These are phyloP conservation scores for Heritiera littoralis DNA, from an alignment of 345 rosid genomes.

Conservation along the genomic window DNA sequence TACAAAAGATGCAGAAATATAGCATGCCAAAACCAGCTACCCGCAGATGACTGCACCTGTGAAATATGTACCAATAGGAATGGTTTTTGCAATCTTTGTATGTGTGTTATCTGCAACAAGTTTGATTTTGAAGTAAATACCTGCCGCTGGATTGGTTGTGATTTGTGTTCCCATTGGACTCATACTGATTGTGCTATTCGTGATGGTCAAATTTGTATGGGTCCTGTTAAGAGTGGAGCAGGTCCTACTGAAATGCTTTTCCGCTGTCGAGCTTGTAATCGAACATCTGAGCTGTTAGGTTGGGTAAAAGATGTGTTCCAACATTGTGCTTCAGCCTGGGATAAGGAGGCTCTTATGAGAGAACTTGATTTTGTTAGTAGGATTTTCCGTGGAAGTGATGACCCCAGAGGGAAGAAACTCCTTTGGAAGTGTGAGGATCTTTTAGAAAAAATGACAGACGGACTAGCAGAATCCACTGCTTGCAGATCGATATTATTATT, in stretches of 20 bases:
- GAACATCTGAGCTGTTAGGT: slow-evolving; percentile 88
- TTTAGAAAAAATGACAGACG: slow-evolving; percentile 78
- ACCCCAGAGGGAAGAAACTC: slow-evolving; percentile 76
- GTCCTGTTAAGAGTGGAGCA: slow-evolving; percentile 62
- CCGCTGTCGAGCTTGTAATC: slow-evolving; percentile 82
- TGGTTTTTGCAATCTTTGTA: slow-evolving; percentile 97
- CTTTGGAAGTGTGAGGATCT: slow-evolving; percentile 93
- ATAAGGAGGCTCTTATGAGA: slow-evolving; percentile 72
- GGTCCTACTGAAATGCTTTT: slow-evolving; percentile 88
- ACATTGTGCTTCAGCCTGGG: slow-evolving; percentile 95
- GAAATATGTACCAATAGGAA: slow-evolving; percentile 75
- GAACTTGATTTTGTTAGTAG: slow-evolving; percentile 90
- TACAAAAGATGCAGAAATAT: slow-evolving; percentile 93
- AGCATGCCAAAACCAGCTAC: slow-evolving; percentile 83
- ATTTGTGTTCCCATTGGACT: slow-evolving; percentile 95
- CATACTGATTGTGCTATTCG: slow-evolving; percentile 97
- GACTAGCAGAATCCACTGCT: slow-evolving; percentile 66
- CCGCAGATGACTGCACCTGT: slow-evolving; percentile 89
- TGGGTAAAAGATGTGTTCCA: slow-evolving; percentile 98
- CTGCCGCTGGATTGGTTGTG: slow-evolving; percentile 98
- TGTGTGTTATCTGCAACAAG: slow-evolving; percentile 96
- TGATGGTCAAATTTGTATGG: slow-evolving; percentile 80
- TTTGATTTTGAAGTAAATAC: slow-evolving; percentile 95
- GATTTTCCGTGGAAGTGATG: slow-evolving; percentile 91
- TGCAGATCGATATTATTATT: slow-evolving; percentile 72